These are phyloP conservation scores for Letharia columbiana DNA, from an alignment of 495 filamentous ascomycete genomes.

Conservation along the genomic window DNA sequence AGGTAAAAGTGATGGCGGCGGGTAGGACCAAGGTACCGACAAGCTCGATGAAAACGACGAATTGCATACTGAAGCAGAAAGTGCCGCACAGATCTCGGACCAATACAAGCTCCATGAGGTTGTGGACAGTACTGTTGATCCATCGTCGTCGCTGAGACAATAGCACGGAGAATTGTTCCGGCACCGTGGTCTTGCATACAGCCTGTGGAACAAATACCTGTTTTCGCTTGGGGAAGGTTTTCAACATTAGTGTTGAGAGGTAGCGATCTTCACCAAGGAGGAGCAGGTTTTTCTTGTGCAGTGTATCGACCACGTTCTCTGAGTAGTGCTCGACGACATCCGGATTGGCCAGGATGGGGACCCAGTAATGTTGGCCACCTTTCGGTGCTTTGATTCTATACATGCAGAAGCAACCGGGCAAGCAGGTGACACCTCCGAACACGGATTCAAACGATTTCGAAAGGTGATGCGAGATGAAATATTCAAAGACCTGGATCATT, in stretches of 20 bases:
- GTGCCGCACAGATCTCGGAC: conserved; percentile 96
- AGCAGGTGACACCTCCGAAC: conserved; percentile 98
- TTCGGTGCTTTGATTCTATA: conserved; percentile 99
- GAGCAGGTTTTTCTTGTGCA: conserved; percentile 96
- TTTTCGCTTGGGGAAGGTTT: conserved; percentile 98
- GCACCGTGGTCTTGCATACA: conserved; percentile 96
- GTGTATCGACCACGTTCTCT: conserved; percentile 96
- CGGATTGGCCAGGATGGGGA: conserved; percentile 95
- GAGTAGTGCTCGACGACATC: conserved; percentile 99
- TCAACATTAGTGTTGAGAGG: conserved; percentile 91
- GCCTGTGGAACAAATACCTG: conserved; percentile 98
- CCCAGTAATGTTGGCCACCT: conserved; percentile 98
- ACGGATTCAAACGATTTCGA: conserved; percentile 96
- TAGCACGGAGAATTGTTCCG: conserved; percentile 84
- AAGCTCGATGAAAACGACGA: conserved; percentile 92
- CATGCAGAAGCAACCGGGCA: conserved; percentile 99
- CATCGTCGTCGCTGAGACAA: conserved; percentile 91
- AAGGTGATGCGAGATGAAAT: conserved; percentile 97
- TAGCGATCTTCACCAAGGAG: conserved; percentile 97
- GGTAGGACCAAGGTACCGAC: conserved; percentile 91
- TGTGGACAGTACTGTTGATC: conserved; percentile 99
- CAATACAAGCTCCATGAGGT: conserved; percentile 92
- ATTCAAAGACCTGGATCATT: conserved; percentile 99
- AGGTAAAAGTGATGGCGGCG: conserved; percentile 91
- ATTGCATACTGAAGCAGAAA: conserved; percentile 99